Conservation (phyloP, 192 early-diverging fungal genomes). For the Podila verticillata region DNA sequence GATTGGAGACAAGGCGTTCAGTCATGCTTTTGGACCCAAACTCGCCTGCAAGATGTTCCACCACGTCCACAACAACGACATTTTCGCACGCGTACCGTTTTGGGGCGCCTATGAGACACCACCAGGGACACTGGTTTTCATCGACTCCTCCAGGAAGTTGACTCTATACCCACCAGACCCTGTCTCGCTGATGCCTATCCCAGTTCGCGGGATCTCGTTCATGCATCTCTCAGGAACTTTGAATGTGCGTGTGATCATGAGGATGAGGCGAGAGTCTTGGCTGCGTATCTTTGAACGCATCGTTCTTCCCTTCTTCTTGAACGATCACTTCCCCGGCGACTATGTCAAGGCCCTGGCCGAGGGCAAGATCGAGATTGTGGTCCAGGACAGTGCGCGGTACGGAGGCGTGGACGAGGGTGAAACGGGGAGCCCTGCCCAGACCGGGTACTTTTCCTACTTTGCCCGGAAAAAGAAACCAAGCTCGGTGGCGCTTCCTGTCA, state of each 20-base stretch:
- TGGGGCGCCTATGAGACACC: conserved; percentile 56
- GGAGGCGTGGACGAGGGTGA: conserved; percentile 40
- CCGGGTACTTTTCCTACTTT: conserved; percentile 30
- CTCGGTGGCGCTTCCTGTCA: neutral
- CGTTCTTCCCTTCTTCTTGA: conserved; percentile 60
- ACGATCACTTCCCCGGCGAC: conserved; percentile 66
- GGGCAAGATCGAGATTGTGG: conserved; percentile 58
- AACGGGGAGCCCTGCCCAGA: conserved; percentile 18
- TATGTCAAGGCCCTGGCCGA: conserved; percentile 56
- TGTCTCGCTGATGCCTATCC: conserved; percentile 56
- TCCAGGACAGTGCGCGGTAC: conserved; percentile 27
- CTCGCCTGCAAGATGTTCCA: conserved; percentile 65
- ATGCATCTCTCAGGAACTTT: conserved; percentile 63
- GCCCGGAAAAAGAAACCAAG: neutral
- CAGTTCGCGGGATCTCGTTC: conserved; percentile 60
- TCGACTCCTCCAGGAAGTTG: conserved; percentile 56
- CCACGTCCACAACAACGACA: conserved; percentile 64
- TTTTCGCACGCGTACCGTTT: conserved; percentile 43
- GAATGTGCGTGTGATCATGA: conserved; percentile 55
- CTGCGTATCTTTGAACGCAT: conserved; percentile 57
- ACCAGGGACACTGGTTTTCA: conserved; percentile 67
- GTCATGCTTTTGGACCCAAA: conserved; percentile 55
- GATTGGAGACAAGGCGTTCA: conserved; percentile 61
- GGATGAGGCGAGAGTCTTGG: conserved; percentile 55
- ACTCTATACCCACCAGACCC: conserved; percentile 64